Evolutionary conservation across 192 early-diverging fungal genomes (phyloP).

Genomic region (Phlyctochytrium arcticum): DNA sequence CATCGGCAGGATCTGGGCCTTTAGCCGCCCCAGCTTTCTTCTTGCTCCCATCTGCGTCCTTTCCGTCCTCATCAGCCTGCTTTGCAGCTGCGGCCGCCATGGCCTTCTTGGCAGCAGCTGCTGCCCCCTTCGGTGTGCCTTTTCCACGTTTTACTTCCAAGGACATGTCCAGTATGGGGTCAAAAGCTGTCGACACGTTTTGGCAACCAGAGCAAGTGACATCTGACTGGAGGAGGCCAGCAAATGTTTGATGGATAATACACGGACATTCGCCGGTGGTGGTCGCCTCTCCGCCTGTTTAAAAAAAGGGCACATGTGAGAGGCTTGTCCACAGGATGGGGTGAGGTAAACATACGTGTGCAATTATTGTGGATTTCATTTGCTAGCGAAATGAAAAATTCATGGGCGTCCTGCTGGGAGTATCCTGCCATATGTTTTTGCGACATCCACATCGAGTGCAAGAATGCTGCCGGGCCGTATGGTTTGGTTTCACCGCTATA

Average conservation of each 20-base stretch:
- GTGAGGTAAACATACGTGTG: conserved; percentile 3
- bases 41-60: not conserved
- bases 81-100: not conserved
- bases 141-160: conserved; percentile 66
- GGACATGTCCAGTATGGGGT: conserved; percentile 89
- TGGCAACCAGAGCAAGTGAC: conserved; percentile 81
- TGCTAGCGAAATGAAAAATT: conserved; percentile 88
- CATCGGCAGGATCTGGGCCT: conserved; percentile 1
- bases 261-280: conserved; percentile 62
- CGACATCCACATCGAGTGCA: conserved; percentile 87
- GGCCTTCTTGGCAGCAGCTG: not conserved
- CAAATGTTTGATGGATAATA: conserved; percentile 86
- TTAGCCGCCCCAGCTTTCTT: not conserved
- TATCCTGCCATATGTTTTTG: conserved; percentile 85
- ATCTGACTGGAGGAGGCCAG: conserved; percentile 83
- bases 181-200: conserved; percentile 72
- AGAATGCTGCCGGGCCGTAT: conserved; percentile 76
- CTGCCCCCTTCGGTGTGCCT: conserved; percentile 25
- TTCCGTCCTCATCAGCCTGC: not conserved
- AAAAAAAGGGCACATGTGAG: too few species aligned
- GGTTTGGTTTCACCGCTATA: conserved; percentile 67
- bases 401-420: conserved; percentile 95
- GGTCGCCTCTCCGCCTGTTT: too few species aligned
- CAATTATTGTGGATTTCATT: conserved; percentile 76
- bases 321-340: too few species aligned